A percentile compares a stretch with the other conserved stretches of the same genome.
These are phyloP conservation scores for Wallacemonas sp. DNA, from an alignment of 208 protist species.

Conservation along the genomic window DNA sequence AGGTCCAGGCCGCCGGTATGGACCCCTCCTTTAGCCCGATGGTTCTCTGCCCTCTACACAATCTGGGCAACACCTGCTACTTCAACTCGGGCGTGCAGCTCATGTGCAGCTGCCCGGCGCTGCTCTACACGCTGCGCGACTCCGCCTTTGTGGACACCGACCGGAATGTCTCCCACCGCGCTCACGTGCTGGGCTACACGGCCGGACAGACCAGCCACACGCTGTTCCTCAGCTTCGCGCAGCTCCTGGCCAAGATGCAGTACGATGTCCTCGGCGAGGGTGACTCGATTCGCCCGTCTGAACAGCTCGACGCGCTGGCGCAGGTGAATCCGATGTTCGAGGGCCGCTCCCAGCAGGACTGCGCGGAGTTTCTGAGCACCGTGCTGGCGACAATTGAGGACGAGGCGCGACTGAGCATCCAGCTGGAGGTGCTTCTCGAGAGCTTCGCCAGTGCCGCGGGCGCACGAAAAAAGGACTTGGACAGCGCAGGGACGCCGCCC, in stretches of 20 bases:
- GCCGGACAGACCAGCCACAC: conserved; percentile 36
- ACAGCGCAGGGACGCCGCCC: background rate
- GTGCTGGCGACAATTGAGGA: conserved; percentile 74
- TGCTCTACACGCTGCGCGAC: conserved; percentile 68
- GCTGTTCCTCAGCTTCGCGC: conserved; percentile 49
- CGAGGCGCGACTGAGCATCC: conserved; percentile 53
- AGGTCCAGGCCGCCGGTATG: conserved; percentile 15
- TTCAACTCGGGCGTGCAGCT: conserved; percentile 97
- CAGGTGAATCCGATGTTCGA: conserved; percentile 74
- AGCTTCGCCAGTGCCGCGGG: conserved; percentile 45
- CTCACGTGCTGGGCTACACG: conserved; percentile 27
- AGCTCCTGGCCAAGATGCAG: conserved; percentile 72
- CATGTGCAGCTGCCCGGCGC: conserved; percentile 83
- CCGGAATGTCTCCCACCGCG: background rate
- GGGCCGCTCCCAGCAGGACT: conserved; percentile 88
- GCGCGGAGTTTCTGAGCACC: conserved; percentile 79
- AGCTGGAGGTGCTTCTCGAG: conserved; percentile 49
- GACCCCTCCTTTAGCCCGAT: conserved; percentile 40
- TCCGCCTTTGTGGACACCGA: conserved; percentile 28
- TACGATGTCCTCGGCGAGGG: conserved; percentile 20
- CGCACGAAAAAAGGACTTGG: background rate
- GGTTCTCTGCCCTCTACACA: conserved; percentile 86
- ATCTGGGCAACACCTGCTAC: conserved; percentile 98
- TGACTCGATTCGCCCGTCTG: conserved; percentile 46
- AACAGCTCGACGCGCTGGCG: conserved; percentile 55